Base-by-base conservation (phyloP, 176 grass and related monocot genomes). In the Avena atlantica region DNA sequence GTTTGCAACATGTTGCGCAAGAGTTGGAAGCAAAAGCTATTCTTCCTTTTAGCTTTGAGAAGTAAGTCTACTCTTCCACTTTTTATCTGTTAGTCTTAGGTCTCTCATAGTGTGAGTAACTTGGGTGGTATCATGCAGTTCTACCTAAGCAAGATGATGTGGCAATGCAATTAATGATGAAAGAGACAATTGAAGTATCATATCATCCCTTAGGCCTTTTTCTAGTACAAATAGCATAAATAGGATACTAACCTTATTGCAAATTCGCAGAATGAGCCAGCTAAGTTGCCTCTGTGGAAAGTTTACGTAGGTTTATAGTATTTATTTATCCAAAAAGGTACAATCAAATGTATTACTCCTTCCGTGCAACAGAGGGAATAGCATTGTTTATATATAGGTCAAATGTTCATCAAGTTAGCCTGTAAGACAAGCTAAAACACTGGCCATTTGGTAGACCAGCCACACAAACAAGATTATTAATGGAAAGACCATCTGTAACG, bases 11-110 rank as follows among this genome's bases (percentile, higher is more conserved):
- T 89, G 83, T 94, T 89, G 80, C 61, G 4, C 92, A 97, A 88
- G 97, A 96, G 68, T 92, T 99, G 91, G 94, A 96, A 74, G 92
- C 94, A 79, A 99, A 99, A 76, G 56, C 81, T 82, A 58, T 84
- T 81, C 86, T 92, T 92, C 92, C 90, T 66, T 92, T 87, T 74
- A 86, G 86, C 84, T 87, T 99, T 88, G 90, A 91, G 68, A 96
- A 93, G 97, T 99, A 94, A 27, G 88, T 64, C 56, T 81, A 15
- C 34, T 79, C 31, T 20, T 42, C 67, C 14, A 74, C 65, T 84
- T 86, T n/a, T 85, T 40, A 56, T 78, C 8, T 58, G 56, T 76
- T 74, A 76, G 56, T 29, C 13, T 15, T 25, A 81, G 17, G 9
- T 10, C 9, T 48, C 45, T 48, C 49, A 12, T 51, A 51, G 49